Evolutionary conservation across 345 rosid genomes (phyloP).

Genomic region (Eucalyptus pauciflora): DNA sequence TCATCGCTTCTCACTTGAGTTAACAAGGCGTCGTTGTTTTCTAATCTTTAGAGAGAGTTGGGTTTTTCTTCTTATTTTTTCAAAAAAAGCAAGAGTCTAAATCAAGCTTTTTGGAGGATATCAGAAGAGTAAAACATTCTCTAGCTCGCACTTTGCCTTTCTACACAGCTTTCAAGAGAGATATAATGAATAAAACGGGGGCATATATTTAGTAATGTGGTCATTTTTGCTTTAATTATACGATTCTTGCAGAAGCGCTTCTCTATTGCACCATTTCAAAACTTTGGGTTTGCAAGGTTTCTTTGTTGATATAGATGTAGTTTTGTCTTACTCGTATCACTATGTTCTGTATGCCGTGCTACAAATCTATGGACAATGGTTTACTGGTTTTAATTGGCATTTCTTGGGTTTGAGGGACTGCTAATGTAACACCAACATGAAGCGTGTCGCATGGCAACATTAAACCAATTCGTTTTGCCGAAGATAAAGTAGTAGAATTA

Average conservation of each 20-base stretch:
- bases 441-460: not conserved
- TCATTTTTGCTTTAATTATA: not conserved
- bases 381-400: not conserved
- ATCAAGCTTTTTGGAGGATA: not conserved
- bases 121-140: not conserved
- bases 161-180: not conserved
- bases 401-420: not conserved
- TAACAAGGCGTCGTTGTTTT: not conserved
- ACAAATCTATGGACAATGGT: not conserved
- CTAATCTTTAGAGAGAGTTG: not conserved
- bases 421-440: not conserved
- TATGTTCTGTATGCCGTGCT: not conserved
- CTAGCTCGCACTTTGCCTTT: not conserved
- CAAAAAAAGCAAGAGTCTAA: not conserved
- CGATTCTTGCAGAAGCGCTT: not conserved
- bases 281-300: not conserved
- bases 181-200: not conserved
- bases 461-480: not conserved
- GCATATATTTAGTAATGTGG: not conserved
- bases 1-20: not conserved
- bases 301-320: not conserved
- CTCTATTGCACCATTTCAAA: not conserved
- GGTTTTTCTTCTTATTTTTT: not conserved
- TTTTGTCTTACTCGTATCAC: not conserved
- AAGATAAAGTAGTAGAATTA: not conserved